Base-by-base conservation (phyloP, 2,329 filamentous ascomycete genomes). In the Trichoderma semiorbis region DNA sequence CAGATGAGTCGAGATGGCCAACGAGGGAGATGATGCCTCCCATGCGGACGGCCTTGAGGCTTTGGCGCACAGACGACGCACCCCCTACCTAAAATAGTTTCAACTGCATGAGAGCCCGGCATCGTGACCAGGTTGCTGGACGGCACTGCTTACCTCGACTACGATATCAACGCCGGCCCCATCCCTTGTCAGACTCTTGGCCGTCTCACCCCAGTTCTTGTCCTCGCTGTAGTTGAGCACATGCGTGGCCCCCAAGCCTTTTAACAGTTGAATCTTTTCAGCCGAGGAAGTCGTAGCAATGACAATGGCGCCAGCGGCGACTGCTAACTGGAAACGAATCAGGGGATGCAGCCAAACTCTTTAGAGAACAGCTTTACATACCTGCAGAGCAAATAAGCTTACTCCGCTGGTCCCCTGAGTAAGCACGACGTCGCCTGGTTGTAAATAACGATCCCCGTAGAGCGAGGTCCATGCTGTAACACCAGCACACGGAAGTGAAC, bases 341-440 rank as follows among this genome's bases (percentile, higher is more conserved):
- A 68, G 26, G 28, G 14, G 24, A 26, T 26, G 11, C 30, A 12
- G 26, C 26, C 10, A 28, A 6, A 30, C 26, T 50, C 28, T 32
- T 7, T 32, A 5, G 28, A n/a, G 14, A 34, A 34, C n/a, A 32
- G 7, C 10, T 34, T 50, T 60, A 61, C 34, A 36, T 36, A 36
- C 66, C 55, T 69, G 66, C 55, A 61, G 7, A 2, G 53, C 65
- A 24, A 61, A 50, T 47, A 69, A 26, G 36, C 66, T 61, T 7
- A 69, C 66, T 18, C 66, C 55, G 18, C 66, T 18, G 12, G 55
- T 61, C 21, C 55, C 66, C 47, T 61, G 66, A 32, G 63, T 66
- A 28, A 66, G 63, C 47, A 66, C 63, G 6, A 53, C 30, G 18
- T 55, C 43, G 43, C 63, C 63, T 8, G 39, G 39, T 39, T 60